Evolutionary conservation across 768 basidiomycete genomes (phyloP).

Genomic region (Serendipita vermifera): DNA sequence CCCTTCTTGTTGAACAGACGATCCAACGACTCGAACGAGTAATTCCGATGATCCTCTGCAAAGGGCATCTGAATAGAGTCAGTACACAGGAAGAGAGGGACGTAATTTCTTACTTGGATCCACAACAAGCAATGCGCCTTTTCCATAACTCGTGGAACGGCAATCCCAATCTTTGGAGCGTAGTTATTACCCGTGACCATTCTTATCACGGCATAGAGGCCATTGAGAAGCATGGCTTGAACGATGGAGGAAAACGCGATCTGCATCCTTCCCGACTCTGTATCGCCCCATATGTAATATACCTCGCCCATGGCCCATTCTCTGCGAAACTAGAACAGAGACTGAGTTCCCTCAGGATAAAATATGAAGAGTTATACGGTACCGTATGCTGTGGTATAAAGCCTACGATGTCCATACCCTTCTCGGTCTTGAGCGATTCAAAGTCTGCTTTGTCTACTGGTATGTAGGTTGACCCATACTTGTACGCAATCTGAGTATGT

Average conservation of each 20-base stretch:
- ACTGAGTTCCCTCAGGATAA: constrained; percentile 6
- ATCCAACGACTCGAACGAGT: constrained; percentile 72
- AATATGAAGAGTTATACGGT: background rate
- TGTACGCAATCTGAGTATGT: constrained; percentile 67
- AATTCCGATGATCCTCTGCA: constrained; percentile 83
- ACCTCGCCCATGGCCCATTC: constrained; percentile 76
- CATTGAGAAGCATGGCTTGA: constrained; percentile 59
- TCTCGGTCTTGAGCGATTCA: constrained; percentile 52
- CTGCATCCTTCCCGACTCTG: constrained; percentile 51
- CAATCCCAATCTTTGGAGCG: constrained; percentile 79
- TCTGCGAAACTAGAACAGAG: constrained; percentile 54
- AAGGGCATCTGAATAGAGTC: constrained; percentile 66
- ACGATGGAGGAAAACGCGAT: constrained; percentile 79
- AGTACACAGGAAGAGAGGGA: constrained; percentile 1
- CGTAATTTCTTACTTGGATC: constrained; percentile 49
- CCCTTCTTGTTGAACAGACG: constrained; percentile 63
- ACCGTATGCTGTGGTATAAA: constrained; percentile 67
- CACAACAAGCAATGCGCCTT: constrained; percentile 71
- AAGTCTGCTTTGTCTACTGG: constrained; percentile 82
- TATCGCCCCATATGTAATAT: constrained; percentile 72
- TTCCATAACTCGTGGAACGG: constrained; percentile 47
- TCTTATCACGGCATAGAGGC: constrained; percentile 64
- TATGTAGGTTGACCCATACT: constrained; percentile 80
- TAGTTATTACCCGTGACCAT: constrained; percentile 61
- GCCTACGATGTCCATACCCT: constrained; percentile 78